A percentile compares a stretch with the other conserved stretches of the same genome.
phyloP scores from a whole-genome alignment of 768 basidiomycete species.

The Amanita pallidorosea region DNA sequence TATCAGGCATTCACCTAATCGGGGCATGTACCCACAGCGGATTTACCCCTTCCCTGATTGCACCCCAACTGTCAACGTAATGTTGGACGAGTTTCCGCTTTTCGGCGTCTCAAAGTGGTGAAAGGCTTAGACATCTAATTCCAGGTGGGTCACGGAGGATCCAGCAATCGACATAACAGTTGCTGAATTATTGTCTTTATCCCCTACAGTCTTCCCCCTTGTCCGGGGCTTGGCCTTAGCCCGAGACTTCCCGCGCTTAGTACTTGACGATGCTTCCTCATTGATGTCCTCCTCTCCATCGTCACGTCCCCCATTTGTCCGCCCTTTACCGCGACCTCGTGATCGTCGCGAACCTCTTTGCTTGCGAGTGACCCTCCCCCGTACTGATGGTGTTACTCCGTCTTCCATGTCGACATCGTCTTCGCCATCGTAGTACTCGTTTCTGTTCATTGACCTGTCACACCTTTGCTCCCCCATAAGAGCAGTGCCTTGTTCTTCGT shows the following conservation, averaged over 20 bases:
- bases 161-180: background rate
- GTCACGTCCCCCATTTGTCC: constrained; percentile 6
- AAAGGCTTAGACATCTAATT: constrained; percentile 1
- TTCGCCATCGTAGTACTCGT: constrained; percentile 69
- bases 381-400: constrained; percentile 10
- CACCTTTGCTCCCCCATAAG: constrained; percentile 43
- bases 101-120: background rate
- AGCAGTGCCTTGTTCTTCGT: constrained; percentile 52
- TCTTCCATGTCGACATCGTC: constrained; percentile 51
- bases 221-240: background rate
- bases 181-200: constrained; percentile 4
- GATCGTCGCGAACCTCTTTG: constrained; percentile 17
- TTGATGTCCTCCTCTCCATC: constrained; percentile 13
- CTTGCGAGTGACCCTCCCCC: constrained; percentile 12
- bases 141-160: background rate
- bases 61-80: background rate
- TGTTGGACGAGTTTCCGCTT: background rate
- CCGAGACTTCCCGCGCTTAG: constrained; percentile 1
- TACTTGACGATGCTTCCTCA: background rate
- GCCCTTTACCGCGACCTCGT: constrained; percentile 16
- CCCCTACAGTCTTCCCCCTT: background rate
- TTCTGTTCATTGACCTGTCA: constrained; percentile 43
- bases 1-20: too few relatives aligned
- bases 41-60: too few relatives aligned
- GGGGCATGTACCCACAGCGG: too few relatives aligned